Percentiles rank a stretch among this genome's conserved stretches.
Evolutionary conservation across 2,329 filamentous ascomycete genomes (phyloP).

Genomic region (Geosmithia morbida): DNA sequence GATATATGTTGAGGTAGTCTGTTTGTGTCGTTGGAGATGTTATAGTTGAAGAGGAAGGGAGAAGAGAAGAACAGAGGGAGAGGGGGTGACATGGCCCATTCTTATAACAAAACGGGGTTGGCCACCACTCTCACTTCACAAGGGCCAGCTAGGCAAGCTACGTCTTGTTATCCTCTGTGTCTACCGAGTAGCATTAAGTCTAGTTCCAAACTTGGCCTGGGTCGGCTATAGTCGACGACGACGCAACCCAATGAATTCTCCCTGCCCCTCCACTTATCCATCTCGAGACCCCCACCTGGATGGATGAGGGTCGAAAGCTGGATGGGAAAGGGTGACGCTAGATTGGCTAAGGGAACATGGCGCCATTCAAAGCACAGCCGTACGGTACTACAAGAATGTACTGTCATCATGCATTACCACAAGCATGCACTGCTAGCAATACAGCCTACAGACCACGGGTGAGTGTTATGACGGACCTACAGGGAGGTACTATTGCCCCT

Average conservation of each 20-base stretch:
- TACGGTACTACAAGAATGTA: too few species aligned
- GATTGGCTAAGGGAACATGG: neutral
- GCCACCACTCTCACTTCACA: too few species aligned
- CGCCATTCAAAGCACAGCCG: neutral
- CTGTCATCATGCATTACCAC: too few species aligned
- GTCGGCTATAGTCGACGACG: neutral
- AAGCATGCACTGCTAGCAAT: neutral
- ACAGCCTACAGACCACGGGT: too few species aligned
- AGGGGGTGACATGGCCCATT: neutral
- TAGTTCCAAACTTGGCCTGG: neutral
- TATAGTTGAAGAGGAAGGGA: neutral
- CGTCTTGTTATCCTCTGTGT: too few species aligned
- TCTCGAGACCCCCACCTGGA: neutral
- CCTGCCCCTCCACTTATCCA: neutral
- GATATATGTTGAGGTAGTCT: constrained; percentile 3
- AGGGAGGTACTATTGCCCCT: too few species aligned
- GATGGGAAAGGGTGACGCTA: neutral
- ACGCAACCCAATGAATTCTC: neutral
- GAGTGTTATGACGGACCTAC: too few species aligned
- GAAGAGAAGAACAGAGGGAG: neutral
- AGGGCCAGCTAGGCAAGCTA: too few species aligned
- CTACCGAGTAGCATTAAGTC: neutral
- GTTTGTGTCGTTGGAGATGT: neutral
- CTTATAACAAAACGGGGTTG: neutral
- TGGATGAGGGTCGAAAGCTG: neutral